Percentiles rank a stretch among this genome's conserved stretches.
Conservation (phyloP, 2,329 filamentous ascomycete genomes). For the Emericellopsis atlantica region DNA sequence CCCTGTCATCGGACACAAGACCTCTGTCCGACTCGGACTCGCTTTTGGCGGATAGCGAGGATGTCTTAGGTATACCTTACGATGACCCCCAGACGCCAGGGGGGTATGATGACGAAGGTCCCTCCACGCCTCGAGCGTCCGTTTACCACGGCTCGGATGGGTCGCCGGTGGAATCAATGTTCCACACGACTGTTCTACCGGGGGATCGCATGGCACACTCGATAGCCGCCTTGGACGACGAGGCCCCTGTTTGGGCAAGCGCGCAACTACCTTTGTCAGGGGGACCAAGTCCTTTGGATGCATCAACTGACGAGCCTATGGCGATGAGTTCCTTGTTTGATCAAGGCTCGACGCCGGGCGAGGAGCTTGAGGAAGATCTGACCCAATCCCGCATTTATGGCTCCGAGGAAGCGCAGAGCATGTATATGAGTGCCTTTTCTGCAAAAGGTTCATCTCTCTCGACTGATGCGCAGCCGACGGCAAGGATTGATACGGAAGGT, state of each 20-base stretch:
- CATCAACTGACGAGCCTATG: neutral
- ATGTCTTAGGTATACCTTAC: constrained; percentile 43
- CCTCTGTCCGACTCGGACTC: too few relatives aligned
- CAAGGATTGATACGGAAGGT: neutral
- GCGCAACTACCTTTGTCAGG: neutral
- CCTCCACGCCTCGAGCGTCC: constrained; percentile 42
- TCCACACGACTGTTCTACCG: constrained; percentile 12
- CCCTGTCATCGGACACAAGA: too few relatives aligned
- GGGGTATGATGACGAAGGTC: constrained; percentile 21
- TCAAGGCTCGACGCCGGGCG: neutral
- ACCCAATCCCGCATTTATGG: constrained; percentile 58
- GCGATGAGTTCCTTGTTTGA: neutral
- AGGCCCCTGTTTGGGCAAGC: constrained; percentile 1
- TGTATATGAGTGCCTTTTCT: constrained; percentile 71
- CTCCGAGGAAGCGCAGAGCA: constrained; percentile 71
- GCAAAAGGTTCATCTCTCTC: neutral
- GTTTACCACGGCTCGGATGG: constrained; percentile 23
- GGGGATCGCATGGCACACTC: neutral
- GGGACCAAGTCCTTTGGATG: constrained; percentile 3
- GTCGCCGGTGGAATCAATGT: constrained; percentile 10
- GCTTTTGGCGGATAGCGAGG: constrained; percentile 34
- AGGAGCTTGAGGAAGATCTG: constrained; percentile 30
- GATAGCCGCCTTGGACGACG: neutral
- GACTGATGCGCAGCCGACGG: neutral
- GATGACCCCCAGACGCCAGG: constrained; percentile 27